Evolutionary conservation across 2,329 filamentous ascomycete genomes (phyloP), one percentile per base, ranked within the genome.

Genomic region (Endocalyx cinctus): DNA sequence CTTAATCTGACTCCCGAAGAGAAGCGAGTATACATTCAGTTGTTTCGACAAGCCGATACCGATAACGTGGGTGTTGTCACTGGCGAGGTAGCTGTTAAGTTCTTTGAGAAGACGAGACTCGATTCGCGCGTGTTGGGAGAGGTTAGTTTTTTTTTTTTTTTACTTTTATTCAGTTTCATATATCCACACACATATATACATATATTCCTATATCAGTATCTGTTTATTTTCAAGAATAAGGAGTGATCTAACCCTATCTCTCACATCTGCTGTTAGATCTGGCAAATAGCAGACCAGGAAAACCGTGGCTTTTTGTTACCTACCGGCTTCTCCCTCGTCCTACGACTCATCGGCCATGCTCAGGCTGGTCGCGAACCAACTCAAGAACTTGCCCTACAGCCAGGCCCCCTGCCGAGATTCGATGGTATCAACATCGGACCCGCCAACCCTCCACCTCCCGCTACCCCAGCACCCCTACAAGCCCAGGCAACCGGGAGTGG

Each of bases 211-310:
- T n/a, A n/a, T n/a, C n/a, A n/a, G n/a, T n/a, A n/a, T n/a, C n/a
- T n/a, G n/a, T n/a, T n/a, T n/a, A n/a, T n/a, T n/a, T n/a, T n/a
- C n/a, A n/a, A n/a, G n/a, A n/a, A n/a, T n/a, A n/a, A n/a, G n/a
- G n/a, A n/a, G n/a, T n/a, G n/a, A n/a, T n/a, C n/a, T n/a, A n/a
- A n/a, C n/a, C 20, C 20, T 8, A n/a, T 23, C 20, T 23, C 20
- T 23, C 20, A 23, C n/a, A 23, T n/a, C n/a, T n/a, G n/a, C n/a
- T n/a, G n/a, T n/a, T n/a, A 95, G 85, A 97, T 98, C 73, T 98
- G 92, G 92, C 90, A 97, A 66, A 92, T 98, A 59, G 90, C 92
- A 48, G 92, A 98, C 67, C 88, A 79, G 47, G 90, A 97, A 67
- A 98, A 98, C 67, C 80, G 89, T 45, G 92, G 92, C 33, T 84